Evolutionary conservation across 169 alveolate genomes (phyloP).

Genomic region (Eimeria falciformis): DNA sequence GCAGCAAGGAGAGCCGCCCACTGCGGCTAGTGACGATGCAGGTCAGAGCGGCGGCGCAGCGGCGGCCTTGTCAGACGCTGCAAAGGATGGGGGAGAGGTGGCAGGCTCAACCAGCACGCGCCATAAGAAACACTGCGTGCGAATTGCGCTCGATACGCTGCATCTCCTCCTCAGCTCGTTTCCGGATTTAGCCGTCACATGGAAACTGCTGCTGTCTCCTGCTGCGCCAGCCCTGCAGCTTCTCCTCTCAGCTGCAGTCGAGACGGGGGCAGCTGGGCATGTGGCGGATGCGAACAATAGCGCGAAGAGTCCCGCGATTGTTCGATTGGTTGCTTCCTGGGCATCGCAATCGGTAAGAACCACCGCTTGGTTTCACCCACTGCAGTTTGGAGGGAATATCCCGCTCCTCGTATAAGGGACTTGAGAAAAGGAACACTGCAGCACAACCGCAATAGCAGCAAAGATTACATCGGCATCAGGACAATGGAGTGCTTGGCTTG

Average conservation of each 20-base stretch:
- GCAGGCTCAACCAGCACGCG: background rate
- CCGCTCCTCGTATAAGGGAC: too few relatives aligned
- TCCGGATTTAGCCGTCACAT: slow-evolving; percentile 40
- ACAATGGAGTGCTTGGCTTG: too few relatives aligned
- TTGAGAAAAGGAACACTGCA: too few relatives aligned
- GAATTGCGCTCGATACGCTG: slow-evolving; percentile 29
- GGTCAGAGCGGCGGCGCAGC: too few relatives aligned
- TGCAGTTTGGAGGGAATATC: too few relatives aligned
- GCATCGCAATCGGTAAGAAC: slow-evolving; percentile 70
- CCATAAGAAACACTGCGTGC: slow-evolving; percentile 51
- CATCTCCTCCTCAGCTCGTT: slow-evolving; percentile 36
- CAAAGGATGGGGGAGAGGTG: background rate
- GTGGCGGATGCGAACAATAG: background rate
- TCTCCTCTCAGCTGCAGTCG: slow-evolving; percentile 74
- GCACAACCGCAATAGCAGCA: too few relatives aligned
- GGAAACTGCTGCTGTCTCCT: slow-evolving; percentile 53
- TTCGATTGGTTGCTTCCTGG: slow-evolving; percentile 72
- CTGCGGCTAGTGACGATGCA: background rate
- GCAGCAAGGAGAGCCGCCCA: background rate
- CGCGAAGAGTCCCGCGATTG: slow-evolving; percentile 62
- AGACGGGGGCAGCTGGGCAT: slow-evolving; percentile 72
- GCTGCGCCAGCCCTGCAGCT: slow-evolving; percentile 67
- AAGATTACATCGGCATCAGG: too few relatives aligned
- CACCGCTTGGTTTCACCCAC: too few relatives aligned
- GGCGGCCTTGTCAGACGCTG: background rate